phyloP scores from a whole-genome alignment of 225 moss, liverwort and hornwort species.

The Takakia lepidozioides region DNA sequence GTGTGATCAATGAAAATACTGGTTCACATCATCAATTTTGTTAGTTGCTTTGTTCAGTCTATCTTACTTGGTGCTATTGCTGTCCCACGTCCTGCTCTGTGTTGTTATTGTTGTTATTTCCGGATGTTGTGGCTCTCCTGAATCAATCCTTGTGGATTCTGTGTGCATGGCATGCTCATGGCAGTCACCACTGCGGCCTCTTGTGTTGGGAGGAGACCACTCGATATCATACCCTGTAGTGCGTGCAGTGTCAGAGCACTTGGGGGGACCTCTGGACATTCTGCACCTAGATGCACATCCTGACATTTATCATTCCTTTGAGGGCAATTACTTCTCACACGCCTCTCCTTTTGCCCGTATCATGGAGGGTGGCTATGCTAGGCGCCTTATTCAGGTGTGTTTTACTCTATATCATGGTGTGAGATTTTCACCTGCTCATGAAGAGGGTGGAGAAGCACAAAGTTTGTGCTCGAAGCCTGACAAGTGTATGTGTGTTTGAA shows the following conservation, averaged over 20 bases:
- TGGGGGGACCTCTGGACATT: conserved; percentile 81
- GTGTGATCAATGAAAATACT: no score
- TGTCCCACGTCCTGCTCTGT: not conserved
- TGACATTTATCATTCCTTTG: conserved; percentile 83
- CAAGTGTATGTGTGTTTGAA: no score
- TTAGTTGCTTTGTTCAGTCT: no score
- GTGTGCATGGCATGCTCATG: not conserved
- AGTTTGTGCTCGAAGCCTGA: no score
- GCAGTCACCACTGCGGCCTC: conserved; percentile 67
- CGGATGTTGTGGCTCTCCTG: not conserved
- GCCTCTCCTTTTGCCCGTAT: conserved; percentile 95
- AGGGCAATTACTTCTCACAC: conserved; percentile 88
- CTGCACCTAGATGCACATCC: conserved; percentile 98
- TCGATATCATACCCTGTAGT: conserved; percentile 87
- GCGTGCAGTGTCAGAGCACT: conserved; percentile 73
- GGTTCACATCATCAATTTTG: no score
- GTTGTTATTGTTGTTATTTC: not conserved
- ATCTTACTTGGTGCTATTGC: no score
- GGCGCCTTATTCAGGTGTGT: conserved; percentile 69
- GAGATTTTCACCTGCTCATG: no score
- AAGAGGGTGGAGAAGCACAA: no score
- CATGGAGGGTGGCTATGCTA: conserved; percentile 85
- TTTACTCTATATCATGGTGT: not conserved
- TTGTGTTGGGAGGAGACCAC: conserved; percentile 91
- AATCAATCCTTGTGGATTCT: not conserved